phyloP scores from a whole-genome alignment of 306 rosid species.

The Dalbergia cochinchinensis region DNA sequence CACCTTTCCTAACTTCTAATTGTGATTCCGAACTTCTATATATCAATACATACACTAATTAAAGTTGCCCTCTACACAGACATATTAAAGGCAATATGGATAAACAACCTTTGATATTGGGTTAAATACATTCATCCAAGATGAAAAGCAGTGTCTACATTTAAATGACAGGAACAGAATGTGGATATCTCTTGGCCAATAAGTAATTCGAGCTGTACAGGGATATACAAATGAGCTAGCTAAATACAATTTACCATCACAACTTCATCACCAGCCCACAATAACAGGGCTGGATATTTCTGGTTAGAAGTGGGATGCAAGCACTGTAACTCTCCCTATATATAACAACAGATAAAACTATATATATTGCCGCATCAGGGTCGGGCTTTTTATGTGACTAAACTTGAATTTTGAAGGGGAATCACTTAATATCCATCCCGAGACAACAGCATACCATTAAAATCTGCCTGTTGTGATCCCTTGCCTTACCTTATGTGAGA shows the following conservation, averaged over 20 bases:
- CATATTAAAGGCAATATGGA: background rate
- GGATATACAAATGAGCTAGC: constrained; percentile 75
- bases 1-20: no score
- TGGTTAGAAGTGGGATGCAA: constrained; percentile 81
- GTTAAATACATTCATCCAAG: background rate
- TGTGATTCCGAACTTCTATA: no score
- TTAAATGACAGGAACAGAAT: constrained; percentile 30
- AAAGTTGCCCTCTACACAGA: background rate
- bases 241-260: constrained; percentile 74
- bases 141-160: constrained; percentile 27
- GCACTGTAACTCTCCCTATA: constrained; percentile 48
- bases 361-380: constrained; percentile 49
- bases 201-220: constrained; percentile 75
- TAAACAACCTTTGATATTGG: background rate
- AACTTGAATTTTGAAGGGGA: constrained; percentile 45
- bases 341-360: constrained; percentile 34
- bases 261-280: constrained; percentile 86
- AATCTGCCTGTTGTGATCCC: constrained; percentile 50
- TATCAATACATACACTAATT: background rate
- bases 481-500: constrained; percentile 77
- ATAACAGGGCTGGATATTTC: constrained; percentile 69
- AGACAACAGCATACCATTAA: constrained; percentile 49
- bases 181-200: constrained; percentile 51
- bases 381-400: constrained; percentile 45
- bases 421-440: constrained; percentile 47